phyloP scores from a whole-genome alignment of 257 asterid species.

The Nicotiana obtusifolia region DNA sequence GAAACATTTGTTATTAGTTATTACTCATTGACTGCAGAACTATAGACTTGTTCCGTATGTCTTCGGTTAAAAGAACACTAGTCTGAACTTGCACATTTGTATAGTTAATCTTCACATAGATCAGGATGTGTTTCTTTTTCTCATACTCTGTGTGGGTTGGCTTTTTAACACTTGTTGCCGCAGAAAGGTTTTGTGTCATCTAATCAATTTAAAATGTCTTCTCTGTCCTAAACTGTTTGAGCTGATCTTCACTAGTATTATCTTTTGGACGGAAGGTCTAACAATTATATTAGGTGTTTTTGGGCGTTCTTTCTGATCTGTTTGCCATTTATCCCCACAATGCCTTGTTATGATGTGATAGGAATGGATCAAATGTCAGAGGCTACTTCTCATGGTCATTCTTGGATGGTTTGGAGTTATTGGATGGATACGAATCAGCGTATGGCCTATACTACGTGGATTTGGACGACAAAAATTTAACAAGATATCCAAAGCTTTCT shows the following conservation, averaged over 20 bases:
- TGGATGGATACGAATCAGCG: slow-evolving; percentile 26
- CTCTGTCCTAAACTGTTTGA: no score
- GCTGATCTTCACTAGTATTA: no score
- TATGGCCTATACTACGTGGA: slow-evolving; percentile 56
- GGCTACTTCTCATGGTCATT: slow-evolving; percentile 58
- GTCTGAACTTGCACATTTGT: not conserved
- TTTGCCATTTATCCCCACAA: not conserved
- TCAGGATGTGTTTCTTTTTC: not conserved
- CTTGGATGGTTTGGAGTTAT: slow-evolving; percentile 53
- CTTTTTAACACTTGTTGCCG: not conserved
- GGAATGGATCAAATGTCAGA: slow-evolving; percentile 47
- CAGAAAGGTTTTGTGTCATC: no score
- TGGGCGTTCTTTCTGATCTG: not conserved
- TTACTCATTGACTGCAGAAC: not conserved
- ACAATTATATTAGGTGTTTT: not conserved
- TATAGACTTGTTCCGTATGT: not conserved
- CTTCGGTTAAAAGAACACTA: not conserved
- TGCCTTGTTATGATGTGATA: not conserved
- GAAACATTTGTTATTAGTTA: not conserved
- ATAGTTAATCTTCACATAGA: not conserved
- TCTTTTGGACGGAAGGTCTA: not conserved
- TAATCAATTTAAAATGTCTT: no score
- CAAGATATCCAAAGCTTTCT: slow-evolving; percentile 41
- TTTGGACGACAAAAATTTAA: slow-evolving; percentile 40
- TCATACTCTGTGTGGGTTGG: not conserved